Evolutionary conservation across 768 basidiomycete species (phyloP), one percentile per base, ranked within the genome.

Genomic region (Sistotremastrum niveocremeum): DNA sequence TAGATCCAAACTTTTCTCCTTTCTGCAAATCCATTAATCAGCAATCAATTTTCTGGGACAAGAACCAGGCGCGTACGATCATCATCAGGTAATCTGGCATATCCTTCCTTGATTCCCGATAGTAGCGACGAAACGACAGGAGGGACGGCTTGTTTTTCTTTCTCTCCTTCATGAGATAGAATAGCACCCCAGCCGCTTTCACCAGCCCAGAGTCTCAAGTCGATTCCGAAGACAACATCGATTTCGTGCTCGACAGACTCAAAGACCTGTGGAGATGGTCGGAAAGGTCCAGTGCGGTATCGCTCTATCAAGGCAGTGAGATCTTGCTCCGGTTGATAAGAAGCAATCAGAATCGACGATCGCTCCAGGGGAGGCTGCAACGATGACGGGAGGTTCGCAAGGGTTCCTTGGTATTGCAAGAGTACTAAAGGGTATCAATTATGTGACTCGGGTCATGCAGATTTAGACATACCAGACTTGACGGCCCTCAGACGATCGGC

Each of bases 1-100:
- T 95, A 98, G 45, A 97, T 86, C 93, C 93, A 97, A 3, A 81
- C 67, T 65, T 83, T 89, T 48, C 93, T 79, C 58, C 77, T 83
- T 60, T 93, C 91, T 80, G 57, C 4, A 34, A 8, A 45, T 20
- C n/a, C 43, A 46, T 34, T 11, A 8, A 37, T 54, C 28, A 52
- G 40, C 41, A 6, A 40, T 29, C 33, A 11, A 34, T 33, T 4
- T 32, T 5, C 32, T 10, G 6, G 33, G 12, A 29, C 30, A 34
- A 32, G 31, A 10, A 35, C 12, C 6, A 7, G 29, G 7, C 12
- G 62, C 76, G 57, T 47, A 84, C 84, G 80, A 31, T 64, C 64
- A 52, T 94, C 84, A 45, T 66, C 68, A 0, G 78, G 65, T 0
- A 84, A 64, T 45, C 63, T 73, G 9, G 56, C 56, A 52, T 91